Percentiles rank a stretch among this genome's conserved stretches.
Evolutionary conservation across 2,329 filamentous ascomycete genomes (phyloP).

Genomic region (Coniella lustricola): DNA sequence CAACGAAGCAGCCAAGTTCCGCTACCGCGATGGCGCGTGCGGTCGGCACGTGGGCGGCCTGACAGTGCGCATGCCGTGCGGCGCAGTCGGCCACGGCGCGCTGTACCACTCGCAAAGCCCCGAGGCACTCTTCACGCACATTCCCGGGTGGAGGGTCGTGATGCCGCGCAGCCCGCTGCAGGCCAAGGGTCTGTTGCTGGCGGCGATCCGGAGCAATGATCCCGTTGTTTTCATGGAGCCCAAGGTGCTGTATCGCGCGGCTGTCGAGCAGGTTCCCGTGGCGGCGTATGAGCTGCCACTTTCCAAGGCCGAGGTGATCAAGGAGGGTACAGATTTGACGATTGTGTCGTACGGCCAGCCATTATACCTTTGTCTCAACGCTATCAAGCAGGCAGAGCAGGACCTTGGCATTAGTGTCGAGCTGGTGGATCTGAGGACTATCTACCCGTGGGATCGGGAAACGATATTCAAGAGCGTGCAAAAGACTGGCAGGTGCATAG

Average conservation of each 20-base stretch:
- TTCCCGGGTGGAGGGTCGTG: conserved; percentile 78
- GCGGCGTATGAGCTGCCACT: conserved; percentile 77
- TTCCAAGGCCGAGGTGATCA: conserved; percentile 77
- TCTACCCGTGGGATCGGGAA: conserved; percentile 87
- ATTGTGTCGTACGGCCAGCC: conserved; percentile 86
- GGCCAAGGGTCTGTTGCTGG: conserved; percentile 78
- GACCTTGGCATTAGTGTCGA: conserved; percentile 73
- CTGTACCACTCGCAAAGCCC: conserved; percentile 86
- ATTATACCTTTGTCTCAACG: conserved; percentile 73
- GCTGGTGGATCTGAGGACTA: conserved; percentile 78
- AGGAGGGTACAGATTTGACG: conserved; percentile 72
- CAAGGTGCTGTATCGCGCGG: conserved; percentile 85
- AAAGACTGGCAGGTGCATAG: conserved; percentile 79
- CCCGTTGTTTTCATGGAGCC: conserved; percentile 92
- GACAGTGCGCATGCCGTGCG: conserved; percentile 84
- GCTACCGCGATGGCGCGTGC: conserved; percentile 62
- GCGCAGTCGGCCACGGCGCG: conserved; percentile 82
- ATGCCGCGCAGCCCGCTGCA: conserved; percentile 81
- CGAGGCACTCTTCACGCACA: conserved; percentile 79
- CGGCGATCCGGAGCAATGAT: conserved; percentile 72
- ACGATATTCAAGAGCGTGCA: conserved; percentile 74
- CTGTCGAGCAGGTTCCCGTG: conserved; percentile 83
- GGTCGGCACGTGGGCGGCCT: conserved; percentile 64
- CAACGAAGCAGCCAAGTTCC: conserved; percentile 70
- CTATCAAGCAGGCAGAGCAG: conserved; percentile 67